Base-by-base conservation (phyloP, 176 grass and related monocot species). In the Typha latifolia region DNA sequence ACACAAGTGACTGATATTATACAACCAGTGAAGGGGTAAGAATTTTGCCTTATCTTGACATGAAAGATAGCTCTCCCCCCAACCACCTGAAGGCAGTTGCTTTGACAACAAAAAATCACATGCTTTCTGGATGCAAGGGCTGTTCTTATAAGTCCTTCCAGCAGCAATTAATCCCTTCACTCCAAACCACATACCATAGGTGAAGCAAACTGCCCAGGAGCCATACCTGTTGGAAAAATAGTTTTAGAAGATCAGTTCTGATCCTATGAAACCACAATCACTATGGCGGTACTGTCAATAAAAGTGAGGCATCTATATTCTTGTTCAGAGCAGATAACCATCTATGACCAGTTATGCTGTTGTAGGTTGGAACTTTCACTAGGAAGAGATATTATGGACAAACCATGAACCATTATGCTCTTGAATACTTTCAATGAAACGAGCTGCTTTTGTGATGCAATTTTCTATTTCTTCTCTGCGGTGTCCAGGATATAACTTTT, bases 31-130 rank as follows among this genome's bases (percentile, higher is more conserved):
- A 64, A 63, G 48, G 14, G 48, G 62, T 14, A 51, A 66, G 48
- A 49, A 72, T 18, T 24, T 49, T 69, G 92, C 94, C 85, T 97
- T 87, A 72, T 97, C 78, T 84, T 92, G 89, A 75, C 78, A 97
- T 10, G 94, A 97, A 62, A 97, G 73, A 80, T 97, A 97, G 76
- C 89, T 97, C 82, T 97, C 94, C 57, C 94, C 94, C 94, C 94
- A 97, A 48, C 89, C 94, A 78, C 94, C 94, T 1, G 77, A 87
- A 74, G 94, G 68, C 63, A 90, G 82, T 62, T 97, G 79, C 77
- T 92, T 92, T 50, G 93, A 97, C 47, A 97, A 75, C 76, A 97
- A 66, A 82, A 90, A 97, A 12, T 82, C 57, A 19, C 94, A 90
- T 78, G 89, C 85, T 69, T 92, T 97, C 68, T 81, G 85, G 43